These are phyloP conservation scores for Ballota nigra DNA, from an alignment of 257 asterid genomes.

Conservation along the genomic window DNA sequence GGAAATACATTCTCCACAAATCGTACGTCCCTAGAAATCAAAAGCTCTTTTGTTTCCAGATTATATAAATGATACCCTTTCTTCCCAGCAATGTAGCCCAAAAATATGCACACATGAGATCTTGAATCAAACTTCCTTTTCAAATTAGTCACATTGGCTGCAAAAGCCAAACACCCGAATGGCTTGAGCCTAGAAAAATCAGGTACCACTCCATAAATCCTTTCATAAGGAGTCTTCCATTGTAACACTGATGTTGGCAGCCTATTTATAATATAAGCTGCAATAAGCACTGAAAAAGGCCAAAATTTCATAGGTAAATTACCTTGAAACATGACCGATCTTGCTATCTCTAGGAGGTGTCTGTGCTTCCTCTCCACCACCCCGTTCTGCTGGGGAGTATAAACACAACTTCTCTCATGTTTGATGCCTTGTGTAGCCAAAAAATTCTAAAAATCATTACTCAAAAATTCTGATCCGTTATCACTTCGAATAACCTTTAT, in stretches of 20 bases:
- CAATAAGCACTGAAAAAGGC: background rate
- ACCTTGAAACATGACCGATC: background rate
- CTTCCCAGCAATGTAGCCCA: no score
- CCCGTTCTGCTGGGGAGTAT: background rate
- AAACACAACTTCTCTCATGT: background rate
- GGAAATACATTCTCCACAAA: no score
- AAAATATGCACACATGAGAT: no score
- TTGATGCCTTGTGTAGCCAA: background rate
- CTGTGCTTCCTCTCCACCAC: background rate
- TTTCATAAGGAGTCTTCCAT: background rate
- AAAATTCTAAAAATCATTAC: background rate
- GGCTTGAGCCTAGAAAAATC: background rate
- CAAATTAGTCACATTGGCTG: no score
- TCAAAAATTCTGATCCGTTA: background rate
- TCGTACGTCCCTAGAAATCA: no score
- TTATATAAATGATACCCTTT: no score
- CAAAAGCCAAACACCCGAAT: background rate
- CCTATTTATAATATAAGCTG: background rate
- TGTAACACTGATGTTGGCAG: background rate
- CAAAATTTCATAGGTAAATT: background rate
- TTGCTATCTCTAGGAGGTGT: background rate
- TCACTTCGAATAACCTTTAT: background rate
- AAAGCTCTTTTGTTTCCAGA: no score
- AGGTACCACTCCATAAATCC: background rate
- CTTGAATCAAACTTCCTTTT: no score